Conservation (phyloP, 1,139 yeast genomes). For the Magnusiomyces magnusii region DNA sequence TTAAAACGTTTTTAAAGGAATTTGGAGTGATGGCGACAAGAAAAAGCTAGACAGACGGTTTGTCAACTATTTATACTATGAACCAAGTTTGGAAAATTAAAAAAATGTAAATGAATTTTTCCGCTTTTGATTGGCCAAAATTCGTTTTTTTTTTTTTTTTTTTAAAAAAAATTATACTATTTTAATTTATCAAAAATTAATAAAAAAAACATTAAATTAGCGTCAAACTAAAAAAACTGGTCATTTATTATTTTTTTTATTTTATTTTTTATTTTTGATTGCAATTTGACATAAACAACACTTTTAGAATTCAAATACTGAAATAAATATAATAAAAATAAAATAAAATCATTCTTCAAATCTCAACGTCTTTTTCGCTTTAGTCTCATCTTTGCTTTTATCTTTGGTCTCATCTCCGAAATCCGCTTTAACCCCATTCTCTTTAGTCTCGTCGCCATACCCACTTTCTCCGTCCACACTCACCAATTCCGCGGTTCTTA, state of each 20-base stretch:
- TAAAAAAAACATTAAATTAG: too few species aligned
- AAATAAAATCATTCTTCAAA: not conserved
- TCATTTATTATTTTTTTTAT: too few species aligned
- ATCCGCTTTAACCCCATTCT: not conserved
- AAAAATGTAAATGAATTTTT: not conserved
- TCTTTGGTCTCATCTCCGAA: not conserved
- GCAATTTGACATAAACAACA: not conserved
- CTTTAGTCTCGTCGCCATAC: not conserved
- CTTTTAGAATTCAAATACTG: not conserved
- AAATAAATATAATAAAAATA: too few species aligned
- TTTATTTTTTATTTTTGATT: too few species aligned
- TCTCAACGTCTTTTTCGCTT: not conserved
- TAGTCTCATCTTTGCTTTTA: not conserved
- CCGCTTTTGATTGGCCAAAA: too few species aligned
- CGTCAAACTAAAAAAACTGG: too few species aligned
- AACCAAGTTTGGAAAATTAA: not conserved
- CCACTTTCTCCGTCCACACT: not conserved
- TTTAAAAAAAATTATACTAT: too few species aligned
- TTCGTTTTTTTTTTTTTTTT: not conserved
- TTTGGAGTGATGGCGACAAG: too few species aligned
- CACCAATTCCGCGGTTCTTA: slow-evolving; percentile 84
- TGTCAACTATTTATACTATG: not conserved
- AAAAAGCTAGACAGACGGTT: too few species aligned
- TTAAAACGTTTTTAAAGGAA: not conserved
- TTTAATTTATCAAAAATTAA: too few species aligned